Evolutionary conservation across 2,329 filamentous ascomycete species (phyloP).

Genomic region (Alternaria arbusti): DNA sequence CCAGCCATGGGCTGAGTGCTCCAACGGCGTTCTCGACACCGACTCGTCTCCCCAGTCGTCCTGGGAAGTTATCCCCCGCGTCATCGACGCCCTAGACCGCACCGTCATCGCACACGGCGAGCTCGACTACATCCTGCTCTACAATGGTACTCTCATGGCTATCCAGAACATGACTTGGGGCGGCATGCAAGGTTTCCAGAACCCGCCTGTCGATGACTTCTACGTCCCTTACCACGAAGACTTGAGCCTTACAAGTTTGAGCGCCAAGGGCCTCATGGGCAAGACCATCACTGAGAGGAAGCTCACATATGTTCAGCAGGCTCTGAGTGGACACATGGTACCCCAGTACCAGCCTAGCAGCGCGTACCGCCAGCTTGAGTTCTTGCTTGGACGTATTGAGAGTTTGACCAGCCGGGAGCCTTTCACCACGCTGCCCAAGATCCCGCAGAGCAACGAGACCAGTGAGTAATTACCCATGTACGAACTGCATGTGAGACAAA

Average conservation of each 20-base stretch:
- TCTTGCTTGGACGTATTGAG: conserved; percentile 72
- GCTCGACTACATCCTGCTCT: conserved; percentile 71
- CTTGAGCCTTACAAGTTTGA: conserved; percentile 55
- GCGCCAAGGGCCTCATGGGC: conserved; percentile 72
- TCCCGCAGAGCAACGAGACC: conserved; percentile 10
- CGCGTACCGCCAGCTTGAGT: conserved; percentile 75
- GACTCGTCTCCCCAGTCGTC: conserved; percentile 64
- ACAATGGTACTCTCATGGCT: conserved; percentile 72
- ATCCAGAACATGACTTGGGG: conserved; percentile 86
- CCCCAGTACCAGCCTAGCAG: conserved; percentile 72
- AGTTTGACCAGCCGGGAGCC: conserved; percentile 53
- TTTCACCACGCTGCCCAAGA: conserved; percentile 36
- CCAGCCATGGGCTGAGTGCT: conserved; percentile 65
- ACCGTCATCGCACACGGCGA: conserved; percentile 77
- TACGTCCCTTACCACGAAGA: conserved; percentile 70
- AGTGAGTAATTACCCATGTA: too few species aligned
- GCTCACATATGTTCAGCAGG: conserved; percentile 72
- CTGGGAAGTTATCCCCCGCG: conserved; percentile 67
- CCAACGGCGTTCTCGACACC: conserved; percentile 53
- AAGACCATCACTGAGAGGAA: conserved; percentile 75
- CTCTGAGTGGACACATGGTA: conserved; percentile 70
- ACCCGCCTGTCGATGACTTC: conserved; percentile 65
- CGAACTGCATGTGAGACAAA: too few species aligned
- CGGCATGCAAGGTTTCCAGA: conserved; percentile 72
- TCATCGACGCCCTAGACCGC: conserved; percentile 74